Conservation (phyloP, 169 alveolate species). For the Babesia ovis region DNA sequence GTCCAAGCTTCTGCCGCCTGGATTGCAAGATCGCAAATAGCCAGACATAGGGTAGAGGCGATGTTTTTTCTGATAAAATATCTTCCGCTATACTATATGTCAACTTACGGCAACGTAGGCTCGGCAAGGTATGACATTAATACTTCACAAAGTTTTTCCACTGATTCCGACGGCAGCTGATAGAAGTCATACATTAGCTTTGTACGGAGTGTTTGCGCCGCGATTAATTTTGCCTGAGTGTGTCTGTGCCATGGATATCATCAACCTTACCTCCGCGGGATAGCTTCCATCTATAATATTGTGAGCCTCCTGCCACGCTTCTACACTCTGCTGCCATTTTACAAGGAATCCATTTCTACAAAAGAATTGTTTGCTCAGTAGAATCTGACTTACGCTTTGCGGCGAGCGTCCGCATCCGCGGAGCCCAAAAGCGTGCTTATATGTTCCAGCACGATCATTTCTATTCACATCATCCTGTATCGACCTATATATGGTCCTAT, state of each 20-base stretch:
- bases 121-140: conserved; percentile 36
- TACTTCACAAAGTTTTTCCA: conserved; percentile 36
- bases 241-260: not conserved
- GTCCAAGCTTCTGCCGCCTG: conserved; percentile 54
- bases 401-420: conserved; percentile 51
- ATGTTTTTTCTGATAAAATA: conserved; percentile 21
- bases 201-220: conserved; percentile 60
- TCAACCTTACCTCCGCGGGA: conserved; percentile 38
- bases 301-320: conserved; percentile 68
- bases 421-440: conserved; percentile 45
- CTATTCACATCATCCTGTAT: conserved; percentile 9
- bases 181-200: conserved; percentile 61
- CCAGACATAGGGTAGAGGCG: conserved; percentile 36
- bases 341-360: conserved; percentile 41
- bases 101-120: conserved; percentile 35
- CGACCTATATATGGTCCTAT: no score
- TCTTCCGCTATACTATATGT: not conserved
- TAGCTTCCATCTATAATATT: conserved; percentile 22
- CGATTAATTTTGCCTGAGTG: conserved; percentile 59
- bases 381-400: conserved; percentile 42
- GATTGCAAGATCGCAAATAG: conserved; percentile 55
- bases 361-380: not conserved
- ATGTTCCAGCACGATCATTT: conserved; percentile 57
- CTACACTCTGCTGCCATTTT: conserved; percentile 61
- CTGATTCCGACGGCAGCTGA: conserved; percentile 44